phyloP scores from a whole-genome alignment of 345 rosid species.

The rapeseed (Brassica napus) region DNA sequence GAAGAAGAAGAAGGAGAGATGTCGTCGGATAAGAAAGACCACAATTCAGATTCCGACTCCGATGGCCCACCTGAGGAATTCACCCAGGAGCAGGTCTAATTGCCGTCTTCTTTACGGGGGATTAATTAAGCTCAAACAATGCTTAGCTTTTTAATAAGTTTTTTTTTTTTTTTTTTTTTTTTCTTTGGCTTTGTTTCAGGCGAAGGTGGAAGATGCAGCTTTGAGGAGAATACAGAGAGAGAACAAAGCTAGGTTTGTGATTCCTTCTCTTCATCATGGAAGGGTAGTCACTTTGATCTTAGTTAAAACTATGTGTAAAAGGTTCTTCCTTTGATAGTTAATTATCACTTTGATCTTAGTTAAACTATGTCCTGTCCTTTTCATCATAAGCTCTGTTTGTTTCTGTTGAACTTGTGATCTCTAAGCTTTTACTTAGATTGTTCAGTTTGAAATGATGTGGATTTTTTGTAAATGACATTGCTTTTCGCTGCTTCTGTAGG shows the following conservation, averaged over 20 bases:
- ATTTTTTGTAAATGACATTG: constrained; percentile 13
- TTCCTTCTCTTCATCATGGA: not conserved
- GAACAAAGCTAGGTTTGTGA: constrained; percentile 57
- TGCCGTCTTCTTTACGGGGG: not conserved
- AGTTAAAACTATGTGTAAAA: too few species aligned
- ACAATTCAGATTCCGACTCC: constrained; percentile 61
- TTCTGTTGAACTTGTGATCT: not conserved
- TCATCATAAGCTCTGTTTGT: not conserved
- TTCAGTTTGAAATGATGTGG: not conserved
- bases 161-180: not conserved
- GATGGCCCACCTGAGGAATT: constrained; percentile 74
- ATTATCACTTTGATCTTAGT: constrained; percentile 1
- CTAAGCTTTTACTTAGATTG: not conserved
- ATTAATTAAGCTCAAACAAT: constrained; percentile 3
- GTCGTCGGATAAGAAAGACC: constrained; percentile 46
- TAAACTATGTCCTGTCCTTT: not conserved
- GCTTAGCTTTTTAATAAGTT: not conserved
- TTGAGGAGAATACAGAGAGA: constrained; percentile 64
- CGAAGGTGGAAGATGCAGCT: constrained; percentile 57
- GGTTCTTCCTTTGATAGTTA: not conserved
- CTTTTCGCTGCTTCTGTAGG: constrained; percentile 37
- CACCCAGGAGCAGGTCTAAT: constrained; percentile 69
- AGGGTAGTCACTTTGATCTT: not conserved
- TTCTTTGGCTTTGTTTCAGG: constrained; percentile 45
- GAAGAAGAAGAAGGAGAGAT: constrained; percentile 27